Conservation (phyloP, 1,284 basidiomycete genomes). For the Exsudoporus floridanus region DNA sequence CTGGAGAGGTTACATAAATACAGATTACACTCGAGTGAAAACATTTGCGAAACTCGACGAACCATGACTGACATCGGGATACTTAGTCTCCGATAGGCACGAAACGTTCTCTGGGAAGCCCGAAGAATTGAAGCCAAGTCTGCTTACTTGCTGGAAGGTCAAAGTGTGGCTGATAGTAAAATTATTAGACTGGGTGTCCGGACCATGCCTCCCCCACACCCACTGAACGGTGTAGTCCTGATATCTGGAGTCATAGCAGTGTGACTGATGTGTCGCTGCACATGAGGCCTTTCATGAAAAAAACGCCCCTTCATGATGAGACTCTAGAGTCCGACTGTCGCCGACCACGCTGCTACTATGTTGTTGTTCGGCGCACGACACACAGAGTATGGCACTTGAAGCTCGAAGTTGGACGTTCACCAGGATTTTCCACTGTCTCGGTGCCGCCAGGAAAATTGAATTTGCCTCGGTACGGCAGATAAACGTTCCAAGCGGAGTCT, state of each 20-base stretch:
- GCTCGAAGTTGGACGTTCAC: background rate
- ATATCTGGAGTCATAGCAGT: conserved; percentile 3
- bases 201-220: background rate
- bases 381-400: background rate
- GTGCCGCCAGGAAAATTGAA: background rate
- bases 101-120: background rate
- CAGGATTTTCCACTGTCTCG: background rate
- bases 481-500: background rate
- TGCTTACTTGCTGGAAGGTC: background rate
- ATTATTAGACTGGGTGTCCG: background rate
- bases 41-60: conserved; percentile 6
- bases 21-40: background rate
- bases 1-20: conserved; percentile 13
- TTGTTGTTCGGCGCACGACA: background rate
- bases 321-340: background rate
- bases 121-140: background rate
- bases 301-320: background rate
- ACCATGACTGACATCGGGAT: conserved; percentile 16
- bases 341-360: background rate
- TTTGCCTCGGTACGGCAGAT: background rate
- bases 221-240: background rate
- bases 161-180: background rate
- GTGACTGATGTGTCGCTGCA: background rate
- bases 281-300: conserved; percentile 8
- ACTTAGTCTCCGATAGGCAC: background rate